A percentile compares a stretch with the other conserved stretches of the same genome.
phyloP scores from a whole-genome alignment of 768 basidiomycete genomes.

The Psilocybe subaeruginosa region DNA sequence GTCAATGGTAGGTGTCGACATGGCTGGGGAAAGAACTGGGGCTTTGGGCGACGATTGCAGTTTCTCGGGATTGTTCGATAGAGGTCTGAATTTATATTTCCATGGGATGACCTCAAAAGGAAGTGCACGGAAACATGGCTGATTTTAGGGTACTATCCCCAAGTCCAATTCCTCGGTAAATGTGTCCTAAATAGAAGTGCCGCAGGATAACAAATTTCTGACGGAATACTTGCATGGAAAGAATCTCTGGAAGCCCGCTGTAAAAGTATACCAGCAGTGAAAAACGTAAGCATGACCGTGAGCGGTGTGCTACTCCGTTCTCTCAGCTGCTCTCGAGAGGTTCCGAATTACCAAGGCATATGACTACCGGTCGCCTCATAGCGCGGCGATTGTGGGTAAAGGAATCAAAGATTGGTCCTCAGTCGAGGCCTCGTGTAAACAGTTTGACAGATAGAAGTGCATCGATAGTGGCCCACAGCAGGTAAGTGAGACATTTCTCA shows the following conservation, averaged over 20 bases:
- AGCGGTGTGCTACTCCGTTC: slow-evolving; percentile 7
- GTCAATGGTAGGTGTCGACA: slow-evolving; percentile 11
- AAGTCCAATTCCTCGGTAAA: not conserved
- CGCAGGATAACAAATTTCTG: slow-evolving; percentile 10
- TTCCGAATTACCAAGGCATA: not conserved
- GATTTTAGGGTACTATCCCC: not conserved
- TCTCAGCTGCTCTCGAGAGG: slow-evolving; percentile 14
- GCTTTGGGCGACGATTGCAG: not conserved
- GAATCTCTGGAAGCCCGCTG: not conserved
- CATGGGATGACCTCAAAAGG: not conserved
- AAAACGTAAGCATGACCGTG: not conserved
- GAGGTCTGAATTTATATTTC: not conserved
- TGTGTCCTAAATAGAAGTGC: slow-evolving; percentile 5
- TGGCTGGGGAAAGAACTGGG: not conserved
- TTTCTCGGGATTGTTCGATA: not conserved
- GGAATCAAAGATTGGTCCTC: not conserved
- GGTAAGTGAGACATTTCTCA: not conserved
- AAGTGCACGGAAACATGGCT: not conserved
- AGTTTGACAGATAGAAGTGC: not conserved
- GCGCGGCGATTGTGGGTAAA: not conserved
- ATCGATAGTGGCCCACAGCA: not conserved
- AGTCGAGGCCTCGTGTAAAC: not conserved
- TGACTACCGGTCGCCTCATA: not conserved
- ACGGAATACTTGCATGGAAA: slow-evolving; percentile 7
- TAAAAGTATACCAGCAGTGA: not conserved